Conservation (phyloP, 805 yeast genomes). For the Saccharomycopsis sp. region DNA sequence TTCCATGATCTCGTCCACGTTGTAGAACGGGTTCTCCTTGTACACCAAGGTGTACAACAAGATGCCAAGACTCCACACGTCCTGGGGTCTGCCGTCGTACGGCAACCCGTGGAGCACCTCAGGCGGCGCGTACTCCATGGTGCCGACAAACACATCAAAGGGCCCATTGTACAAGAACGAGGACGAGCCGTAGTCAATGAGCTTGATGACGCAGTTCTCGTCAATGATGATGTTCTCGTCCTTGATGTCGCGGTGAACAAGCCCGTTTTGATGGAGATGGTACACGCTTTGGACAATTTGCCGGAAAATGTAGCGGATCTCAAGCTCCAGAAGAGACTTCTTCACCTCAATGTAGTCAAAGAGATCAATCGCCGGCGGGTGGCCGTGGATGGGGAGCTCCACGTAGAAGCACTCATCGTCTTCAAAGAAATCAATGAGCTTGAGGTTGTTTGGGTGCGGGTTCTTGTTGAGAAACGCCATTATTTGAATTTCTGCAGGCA, state of each 20-base stretch:
- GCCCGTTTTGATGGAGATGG: constrained; percentile 77
- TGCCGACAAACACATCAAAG: constrained; percentile 94
- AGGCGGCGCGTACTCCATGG: constrained; percentile 96
- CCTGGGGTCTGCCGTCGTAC: constrained; percentile 90
- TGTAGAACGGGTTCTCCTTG: constrained; percentile 92
- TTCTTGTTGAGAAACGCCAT: constrained; percentile 69
- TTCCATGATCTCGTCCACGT: constrained; percentile 91
- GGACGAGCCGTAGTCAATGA: constrained; percentile 94
- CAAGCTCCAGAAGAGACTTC: constrained; percentile 69
- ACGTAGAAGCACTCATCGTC: constrained; percentile 83
- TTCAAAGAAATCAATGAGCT: constrained; percentile 85
- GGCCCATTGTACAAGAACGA: constrained; percentile 79
- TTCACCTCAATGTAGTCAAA: constrained; percentile 87
- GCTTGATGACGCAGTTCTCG: constrained; percentile 65
- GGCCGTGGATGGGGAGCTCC: constrained; percentile 86
- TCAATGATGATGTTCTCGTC: constrained; percentile 92
- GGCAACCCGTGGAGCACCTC: constrained; percentile 85
- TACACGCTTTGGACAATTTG: constrained; percentile 73
- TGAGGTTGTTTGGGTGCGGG: constrained; percentile 83
- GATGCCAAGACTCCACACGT: constrained; percentile 95
- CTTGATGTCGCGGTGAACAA: constrained; percentile 89
- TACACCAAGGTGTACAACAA: constrained; percentile 80
- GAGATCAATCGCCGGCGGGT: constrained; percentile 83
- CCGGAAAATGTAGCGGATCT: constrained; percentile 66
- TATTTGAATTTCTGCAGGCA: constrained; percentile 93